A percentile compares a stretch with the other conserved stretches of the same genome.
phyloP scores from a whole-genome alignment of 129 eudicot genomes.

The Rutidosis leptorrhynchoides region DNA sequence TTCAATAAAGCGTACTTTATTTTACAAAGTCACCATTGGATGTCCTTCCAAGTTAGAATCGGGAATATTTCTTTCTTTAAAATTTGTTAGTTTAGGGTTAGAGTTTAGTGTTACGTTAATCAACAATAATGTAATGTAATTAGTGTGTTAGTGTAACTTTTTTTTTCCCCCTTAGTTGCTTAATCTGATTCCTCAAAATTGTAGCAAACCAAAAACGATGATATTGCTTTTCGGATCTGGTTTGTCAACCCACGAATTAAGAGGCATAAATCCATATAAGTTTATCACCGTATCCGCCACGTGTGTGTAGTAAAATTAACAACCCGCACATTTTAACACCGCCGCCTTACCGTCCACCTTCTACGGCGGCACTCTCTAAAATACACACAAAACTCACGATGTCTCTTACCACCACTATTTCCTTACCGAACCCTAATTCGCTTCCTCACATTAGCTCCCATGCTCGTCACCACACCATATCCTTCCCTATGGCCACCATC shows the following conservation, averaged over 20 bases:
- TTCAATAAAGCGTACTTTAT: too few species aligned
- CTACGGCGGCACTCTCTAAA: constrained; percentile 46
- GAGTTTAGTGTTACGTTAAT: too few species aligned
- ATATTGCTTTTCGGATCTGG: constrained; percentile 11
- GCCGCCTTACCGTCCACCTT: constrained; percentile 31
- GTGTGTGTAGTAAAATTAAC: constrained; percentile 21
- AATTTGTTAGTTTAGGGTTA: too few species aligned
- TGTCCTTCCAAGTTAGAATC: too few species aligned
- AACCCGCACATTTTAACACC: constrained; percentile 34
- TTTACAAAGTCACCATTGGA: too few species aligned
- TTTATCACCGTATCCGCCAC: constrained; percentile 34
- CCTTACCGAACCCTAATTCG: constrained; percentile 24
- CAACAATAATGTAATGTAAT: too few species aligned
- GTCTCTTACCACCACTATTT: constrained; percentile 31
- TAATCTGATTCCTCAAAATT: neutral
- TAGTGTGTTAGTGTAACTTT: too few species aligned
- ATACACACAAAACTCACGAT: constrained; percentile 28
- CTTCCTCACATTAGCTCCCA: constrained; percentile 49
- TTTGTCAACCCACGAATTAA: constrained; percentile 15
- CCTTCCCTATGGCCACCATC: constrained; percentile 54
- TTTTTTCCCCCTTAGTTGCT: too few species aligned
- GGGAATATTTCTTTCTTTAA: too few species aligned
- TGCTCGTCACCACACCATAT: constrained; percentile 45
- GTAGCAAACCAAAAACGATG: neutral
- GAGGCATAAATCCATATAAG: constrained; percentile 1